Evolutionary conservation across 495 filamentous ascomycete species (phyloP), one percentile per base, ranked within the genome.

Genomic region (Hypoxylon intermedium): DNA sequence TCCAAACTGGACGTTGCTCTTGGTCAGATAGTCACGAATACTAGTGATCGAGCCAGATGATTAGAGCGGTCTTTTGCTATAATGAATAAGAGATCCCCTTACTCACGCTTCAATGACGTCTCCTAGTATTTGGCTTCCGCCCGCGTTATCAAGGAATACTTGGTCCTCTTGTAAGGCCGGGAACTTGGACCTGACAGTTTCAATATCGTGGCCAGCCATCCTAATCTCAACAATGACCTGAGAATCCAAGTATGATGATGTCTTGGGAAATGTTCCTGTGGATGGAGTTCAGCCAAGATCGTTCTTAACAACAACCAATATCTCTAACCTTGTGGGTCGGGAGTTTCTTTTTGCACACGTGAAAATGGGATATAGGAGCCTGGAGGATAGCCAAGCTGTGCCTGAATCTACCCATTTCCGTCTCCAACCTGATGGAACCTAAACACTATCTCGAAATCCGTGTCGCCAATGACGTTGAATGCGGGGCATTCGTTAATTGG

Each of bases 71-170:
- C 24, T 11, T 9, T 3, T 21, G 4, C 12, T 36, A 19, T 26
- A 12, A 24, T n/a, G 1, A 2, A 16, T 26, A 11, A 9, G 36
- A 12, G 36, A 9, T 34, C 19, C n/a, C 20, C 47, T 42, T 50
- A 72, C 78, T 67, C 72, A 90, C 88, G 83, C 79, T 30, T 89
- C 80, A 12, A 87, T 81, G 6, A 89, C 89, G 12, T 77, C 68
- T 18, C 80, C 82, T 2, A 93, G 73, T 0, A 82, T 76, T 63
- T 91, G 89, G 67, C 83, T 90, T 37, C 88, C 89, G 16, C 87
- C 88, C 3, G 89, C 88, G 63, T 91, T 91, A 64, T 92, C 88
- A 63, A 91, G 79, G 68, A 82, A 89, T 28, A 91, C 77, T 63
- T 91, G 87, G 31, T 83, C 74, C 58, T 85, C 78, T 19, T 81